Percentiles rank a stretch among this genome's conserved stretches.
Evolutionary conservation across 129 eudicot species (phyloP).

Genomic region (Kitagawia praeruptora): DNA sequence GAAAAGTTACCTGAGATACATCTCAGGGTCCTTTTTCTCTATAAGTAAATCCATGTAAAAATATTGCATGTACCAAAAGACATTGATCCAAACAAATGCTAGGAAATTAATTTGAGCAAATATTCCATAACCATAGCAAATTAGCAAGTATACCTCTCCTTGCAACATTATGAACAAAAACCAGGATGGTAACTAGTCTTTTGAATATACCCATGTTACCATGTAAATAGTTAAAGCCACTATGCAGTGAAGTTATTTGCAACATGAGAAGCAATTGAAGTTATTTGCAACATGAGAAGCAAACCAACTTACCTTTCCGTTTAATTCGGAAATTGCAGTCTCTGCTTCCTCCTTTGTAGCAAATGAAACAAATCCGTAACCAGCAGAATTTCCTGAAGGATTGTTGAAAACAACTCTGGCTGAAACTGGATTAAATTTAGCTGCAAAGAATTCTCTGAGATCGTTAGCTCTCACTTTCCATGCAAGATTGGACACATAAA

Average conservation of each 20-base stretch:
- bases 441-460: conserved; percentile 67
- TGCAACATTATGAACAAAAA: background rate
- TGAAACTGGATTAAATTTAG: conserved; percentile 52
- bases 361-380: conserved; percentile 89
- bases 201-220: background rate
- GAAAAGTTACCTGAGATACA: too few relatives aligned
- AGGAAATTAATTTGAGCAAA: background rate
- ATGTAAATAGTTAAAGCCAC: background rate
- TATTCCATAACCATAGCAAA: background rate
- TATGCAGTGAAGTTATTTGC: too few relatives aligned
- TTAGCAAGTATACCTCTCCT: background rate
- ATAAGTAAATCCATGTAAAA: background rate
- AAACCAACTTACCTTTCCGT: conserved; percentile 57
- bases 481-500: conserved; percentile 75
- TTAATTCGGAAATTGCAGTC: conserved; percentile 48
- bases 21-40: too few relatives aligned
- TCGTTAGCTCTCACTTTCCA: conserved; percentile 85
- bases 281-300: background rate
- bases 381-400: conserved; percentile 68
- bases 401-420: conserved; percentile 70
- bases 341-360: conserved; percentile 76
- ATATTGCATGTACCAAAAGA: background rate
- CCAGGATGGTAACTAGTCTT: background rate
- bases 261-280: background rate
- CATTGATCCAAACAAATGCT: background rate